A percentile compares a stretch with the other conserved stretches of the same genome.
phyloP scores from a whole-genome alignment of 257 asterid genomes.

The Solanum chilense region DNA sequence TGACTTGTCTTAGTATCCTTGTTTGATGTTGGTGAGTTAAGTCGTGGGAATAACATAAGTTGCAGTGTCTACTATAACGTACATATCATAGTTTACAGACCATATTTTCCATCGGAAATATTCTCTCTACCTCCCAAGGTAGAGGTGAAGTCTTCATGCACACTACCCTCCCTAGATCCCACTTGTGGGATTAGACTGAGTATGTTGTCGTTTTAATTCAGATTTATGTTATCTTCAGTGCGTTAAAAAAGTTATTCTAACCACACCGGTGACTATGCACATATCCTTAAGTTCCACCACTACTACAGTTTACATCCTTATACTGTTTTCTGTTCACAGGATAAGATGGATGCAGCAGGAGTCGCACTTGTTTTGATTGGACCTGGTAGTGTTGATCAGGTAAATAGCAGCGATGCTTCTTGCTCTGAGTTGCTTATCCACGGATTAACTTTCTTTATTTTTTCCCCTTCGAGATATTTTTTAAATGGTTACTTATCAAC shows the following conservation, averaged over 20 bases:
- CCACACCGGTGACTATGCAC: neutral
- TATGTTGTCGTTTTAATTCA: neutral
- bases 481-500: neutral
- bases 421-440: neutral
- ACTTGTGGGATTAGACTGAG: neutral
- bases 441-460: neutral
- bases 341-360: conserved; percentile 87
- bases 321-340: conserved; percentile 38
- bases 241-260: neutral
- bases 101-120: neutral
- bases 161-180: neutral
- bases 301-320: neutral
- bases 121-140: neutral
- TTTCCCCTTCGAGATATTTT: neutral
- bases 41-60: neutral
- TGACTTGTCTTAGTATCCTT: neutral
- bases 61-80: neutral
- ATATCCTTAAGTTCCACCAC: neutral
- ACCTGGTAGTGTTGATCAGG: conserved; percentile 95
- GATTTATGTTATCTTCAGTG: neutral
- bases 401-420: conserved; percentile 7
- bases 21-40: neutral
- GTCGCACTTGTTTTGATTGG: conserved; percentile 90
- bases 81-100: neutral
- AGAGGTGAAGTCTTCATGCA: neutral